phyloP scores from a whole-genome alignment of 2,329 filamentous ascomycete genomes.

The Teratosphaeria epicoccoides region DNA sequence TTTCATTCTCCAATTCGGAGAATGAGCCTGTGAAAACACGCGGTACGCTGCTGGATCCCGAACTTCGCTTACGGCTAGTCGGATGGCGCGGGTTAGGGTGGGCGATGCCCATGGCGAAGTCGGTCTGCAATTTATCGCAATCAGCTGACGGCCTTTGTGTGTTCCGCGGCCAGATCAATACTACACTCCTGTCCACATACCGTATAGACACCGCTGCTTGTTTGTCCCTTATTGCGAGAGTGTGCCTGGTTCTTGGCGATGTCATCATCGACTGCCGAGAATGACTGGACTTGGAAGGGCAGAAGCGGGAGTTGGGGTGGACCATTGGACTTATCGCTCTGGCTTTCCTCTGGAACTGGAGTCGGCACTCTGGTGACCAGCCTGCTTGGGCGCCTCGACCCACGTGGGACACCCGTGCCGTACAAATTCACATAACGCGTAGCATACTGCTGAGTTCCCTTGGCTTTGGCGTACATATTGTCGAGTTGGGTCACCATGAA shows the following conservation, averaged over 20 bases:
- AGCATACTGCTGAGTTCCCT: background rate
- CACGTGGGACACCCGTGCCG: background rate
- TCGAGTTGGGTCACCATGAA: background rate
- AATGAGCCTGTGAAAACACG: slow-evolving; percentile 20
- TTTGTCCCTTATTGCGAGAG: slow-evolving; percentile 1
- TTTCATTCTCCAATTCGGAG: slow-evolving; percentile 12
- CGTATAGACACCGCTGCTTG: background rate
- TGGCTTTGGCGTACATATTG: background rate
- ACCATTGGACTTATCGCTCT: background rate
- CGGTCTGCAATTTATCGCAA: background rate
- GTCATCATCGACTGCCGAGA: slow-evolving; percentile 13
- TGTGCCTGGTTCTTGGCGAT: slow-evolving; percentile 8
- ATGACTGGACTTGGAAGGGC: slow-evolving; percentile 8
- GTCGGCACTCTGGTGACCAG: background rate
- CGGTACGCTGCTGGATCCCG: slow-evolving; percentile 8
- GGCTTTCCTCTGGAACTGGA: background rate
- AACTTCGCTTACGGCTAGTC: background rate
- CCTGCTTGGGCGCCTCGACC: background rate
- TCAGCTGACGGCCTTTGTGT: background rate
- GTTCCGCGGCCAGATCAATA: background rate
- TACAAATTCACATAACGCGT: background rate
- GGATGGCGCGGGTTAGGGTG: background rate
- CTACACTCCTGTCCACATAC: background rate
- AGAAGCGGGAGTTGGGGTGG: background rate
- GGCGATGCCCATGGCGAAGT: background rate